A percentile compares a stretch with the other conserved stretches of the same genome.
phyloP scores from a whole-genome alignment of 129 eudicot species.

The Logfia minima region DNA sequence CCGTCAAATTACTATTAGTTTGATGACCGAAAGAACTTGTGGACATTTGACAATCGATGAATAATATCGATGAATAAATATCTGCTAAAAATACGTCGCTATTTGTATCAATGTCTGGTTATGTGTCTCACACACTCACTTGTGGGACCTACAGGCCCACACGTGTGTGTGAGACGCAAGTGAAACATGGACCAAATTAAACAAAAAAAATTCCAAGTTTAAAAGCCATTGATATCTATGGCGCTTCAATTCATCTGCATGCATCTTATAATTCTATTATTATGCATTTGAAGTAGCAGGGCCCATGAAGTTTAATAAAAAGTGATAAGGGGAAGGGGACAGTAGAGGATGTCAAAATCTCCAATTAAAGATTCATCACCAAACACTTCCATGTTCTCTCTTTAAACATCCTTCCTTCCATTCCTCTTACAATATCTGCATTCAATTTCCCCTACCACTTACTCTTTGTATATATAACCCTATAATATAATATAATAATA shows the following conservation, averaged over 20 bases:
- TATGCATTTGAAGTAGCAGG: slow-evolving; percentile 3
- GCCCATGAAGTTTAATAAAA: slow-evolving; percentile 35
- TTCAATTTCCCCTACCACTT: slow-evolving; percentile 41
- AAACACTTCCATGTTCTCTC: slow-evolving; percentile 81
- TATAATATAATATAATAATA: background rate
- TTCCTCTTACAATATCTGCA: slow-evolving; percentile 50
- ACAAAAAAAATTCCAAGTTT: background rate
- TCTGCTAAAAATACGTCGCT: background rate
- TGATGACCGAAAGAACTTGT: background rate
- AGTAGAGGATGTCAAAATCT: slow-evolving; percentile 57
- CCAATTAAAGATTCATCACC: slow-evolving; percentile 52
- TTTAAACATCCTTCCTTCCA: slow-evolving; percentile 45
- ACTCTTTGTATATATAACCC: slow-evolving; percentile 9
- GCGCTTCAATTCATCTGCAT: slow-evolving; percentile 14
- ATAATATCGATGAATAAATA: background rate
- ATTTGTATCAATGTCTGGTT: background rate
- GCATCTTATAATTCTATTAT: slow-evolving; percentile 30
- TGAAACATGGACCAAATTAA: background rate
- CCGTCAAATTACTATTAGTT: background rate
- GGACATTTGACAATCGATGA: background rate
- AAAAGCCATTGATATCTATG: background rate
- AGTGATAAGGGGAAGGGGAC: slow-evolving; percentile 58
- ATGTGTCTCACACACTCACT: background rate
- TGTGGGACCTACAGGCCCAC: background rate
- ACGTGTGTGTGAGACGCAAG: background rate